phyloP scores from a whole-genome alignment of 306 rosid genomes.

The Mimosa pudica region DNA sequence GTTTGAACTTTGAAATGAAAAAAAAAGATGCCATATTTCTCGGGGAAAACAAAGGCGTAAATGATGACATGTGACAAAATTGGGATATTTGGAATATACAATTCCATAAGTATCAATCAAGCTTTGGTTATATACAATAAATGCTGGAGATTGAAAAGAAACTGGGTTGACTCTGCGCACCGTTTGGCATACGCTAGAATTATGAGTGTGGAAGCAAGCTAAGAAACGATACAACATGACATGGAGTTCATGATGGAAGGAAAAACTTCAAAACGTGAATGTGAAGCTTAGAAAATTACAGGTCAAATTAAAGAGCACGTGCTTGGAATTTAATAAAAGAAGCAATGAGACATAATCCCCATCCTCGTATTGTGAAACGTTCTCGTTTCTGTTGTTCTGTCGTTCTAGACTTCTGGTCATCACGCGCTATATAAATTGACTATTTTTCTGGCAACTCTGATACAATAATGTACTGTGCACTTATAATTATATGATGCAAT shows the following conservation, averaged over 20 bases:
- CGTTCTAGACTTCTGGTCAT: not conserved
- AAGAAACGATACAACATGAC: slow-evolving; percentile 32
- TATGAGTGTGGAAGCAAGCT: not conserved
- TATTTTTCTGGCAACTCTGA: not conserved
- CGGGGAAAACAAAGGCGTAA: not conserved
- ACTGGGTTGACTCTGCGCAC: not conserved
- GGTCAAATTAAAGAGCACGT: not conserved
- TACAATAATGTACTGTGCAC: not conserved
- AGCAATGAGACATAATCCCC: not conserved
- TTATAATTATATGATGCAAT: too few species aligned
- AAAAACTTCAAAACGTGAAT: not conserved
- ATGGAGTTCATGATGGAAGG: not conserved
- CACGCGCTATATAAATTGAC: not conserved
- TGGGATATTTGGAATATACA: not conserved
- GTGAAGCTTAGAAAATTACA: not conserved
- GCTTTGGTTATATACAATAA: not conserved
- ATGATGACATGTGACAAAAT: not conserved
- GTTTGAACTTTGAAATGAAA: not conserved
- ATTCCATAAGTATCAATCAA: not conserved
- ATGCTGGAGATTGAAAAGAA: not conserved
- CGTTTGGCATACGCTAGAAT: not conserved
- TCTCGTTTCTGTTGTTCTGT: not conserved
- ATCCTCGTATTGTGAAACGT: slow-evolving; percentile 6
- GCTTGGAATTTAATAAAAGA: not conserved
- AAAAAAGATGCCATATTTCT: not conserved